Percentiles rank a stretch among this genome's conserved stretches.
phyloP scores from a whole-genome alignment of 2,329 filamentous ascomycete species.

The Emericellopsis atlantica region DNA sequence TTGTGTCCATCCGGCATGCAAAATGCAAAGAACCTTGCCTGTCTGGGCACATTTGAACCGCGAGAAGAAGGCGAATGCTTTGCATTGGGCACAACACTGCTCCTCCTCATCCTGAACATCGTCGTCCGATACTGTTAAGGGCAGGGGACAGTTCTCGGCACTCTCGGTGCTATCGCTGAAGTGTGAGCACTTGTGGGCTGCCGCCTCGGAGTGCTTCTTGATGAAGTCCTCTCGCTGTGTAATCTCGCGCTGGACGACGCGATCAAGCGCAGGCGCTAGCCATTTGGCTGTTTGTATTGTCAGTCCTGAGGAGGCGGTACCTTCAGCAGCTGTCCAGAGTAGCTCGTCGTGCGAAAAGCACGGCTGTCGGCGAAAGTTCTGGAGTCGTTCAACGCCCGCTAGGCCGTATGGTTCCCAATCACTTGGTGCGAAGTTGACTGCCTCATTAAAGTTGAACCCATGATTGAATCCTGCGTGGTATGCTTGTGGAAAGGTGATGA shows the following conservation, averaged over 20 bases:
- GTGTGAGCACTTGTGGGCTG: conserved; percentile 37
- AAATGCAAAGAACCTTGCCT: conserved; percentile 69
- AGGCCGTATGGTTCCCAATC: conserved; percentile 95
- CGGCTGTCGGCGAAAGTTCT: conserved; percentile 78
- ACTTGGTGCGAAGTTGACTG: conserved; percentile 88
- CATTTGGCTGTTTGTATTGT: conserved; percentile 88
- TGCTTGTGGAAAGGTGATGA: conserved; percentile 91
- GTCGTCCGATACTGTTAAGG: conserved; percentile 53
- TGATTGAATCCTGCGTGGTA: conserved; percentile 99
- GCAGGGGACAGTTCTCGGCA: conserved; percentile 42
- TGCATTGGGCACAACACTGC: conserved; percentile 87
- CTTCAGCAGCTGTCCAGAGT: conserved; percentile 77
- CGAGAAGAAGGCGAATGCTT: conserved; percentile 82
- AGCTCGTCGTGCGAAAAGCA: conserved; percentile 97
- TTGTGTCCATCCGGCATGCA: conserved; percentile 67
- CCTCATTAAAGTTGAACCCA: conserved; percentile 97
- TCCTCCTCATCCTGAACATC: conserved; percentile 86
- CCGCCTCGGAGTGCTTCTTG: conserved; percentile 44
- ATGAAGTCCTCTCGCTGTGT: conserved; percentile 57
- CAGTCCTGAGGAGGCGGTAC: conserved; percentile 48
- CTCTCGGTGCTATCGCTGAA: conserved; percentile 30
- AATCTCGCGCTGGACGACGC: conserved; percentile 64
- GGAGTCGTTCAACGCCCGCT: conserved; percentile 72
- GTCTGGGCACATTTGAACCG: conserved; percentile 76
- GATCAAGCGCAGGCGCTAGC: conserved; percentile 76